phyloP scores from a whole-genome alignment of 176 grass and related monocot genomes.

The Cenchrus americanus region DNA sequence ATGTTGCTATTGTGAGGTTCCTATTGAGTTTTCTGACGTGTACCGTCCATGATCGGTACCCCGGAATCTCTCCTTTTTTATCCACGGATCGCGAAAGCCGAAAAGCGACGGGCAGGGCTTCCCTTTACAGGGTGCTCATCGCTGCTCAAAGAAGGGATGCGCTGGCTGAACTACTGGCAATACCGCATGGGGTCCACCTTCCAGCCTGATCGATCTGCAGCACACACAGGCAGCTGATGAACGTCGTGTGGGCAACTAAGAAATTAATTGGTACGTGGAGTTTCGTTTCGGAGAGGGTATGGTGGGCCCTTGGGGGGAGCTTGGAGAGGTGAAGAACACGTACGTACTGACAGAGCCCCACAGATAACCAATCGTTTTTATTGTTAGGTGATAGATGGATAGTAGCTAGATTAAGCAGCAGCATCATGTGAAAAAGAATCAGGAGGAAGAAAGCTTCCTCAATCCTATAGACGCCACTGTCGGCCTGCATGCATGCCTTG shows the following conservation, averaged over 20 bases:
- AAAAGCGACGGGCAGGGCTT: background rate
- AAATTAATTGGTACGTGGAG: background rate
- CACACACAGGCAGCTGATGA: too few relatives aligned
- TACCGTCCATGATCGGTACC: background rate
- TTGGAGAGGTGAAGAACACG: background rate
- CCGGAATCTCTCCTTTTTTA: background rate
- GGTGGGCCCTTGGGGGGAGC: too few relatives aligned
- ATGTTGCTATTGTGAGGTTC: background rate
- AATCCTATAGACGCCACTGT: background rate
- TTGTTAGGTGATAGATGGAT: background rate
- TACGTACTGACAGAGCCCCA: background rate
- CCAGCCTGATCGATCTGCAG: background rate
- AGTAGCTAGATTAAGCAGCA: background rate
- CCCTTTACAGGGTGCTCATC: background rate
- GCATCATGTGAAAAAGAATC: background rate
- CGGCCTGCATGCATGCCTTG: background rate
- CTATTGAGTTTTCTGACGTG: constrained; percentile 6
- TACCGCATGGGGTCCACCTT: background rate
- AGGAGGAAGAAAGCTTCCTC: background rate
- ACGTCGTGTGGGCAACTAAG: too few relatives aligned
- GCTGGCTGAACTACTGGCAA: background rate
- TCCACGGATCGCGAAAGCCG: background rate
- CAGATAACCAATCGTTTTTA: background rate
- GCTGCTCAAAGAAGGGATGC: too few relatives aligned
- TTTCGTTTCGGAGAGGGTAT: background rate